Percentiles rank a stretch among this genome's conserved stretches.
These are phyloP conservation scores for Arabidopsis suecica DNA, from an alignment of 345 rosid genomes.

Conservation along the genomic window DNA sequence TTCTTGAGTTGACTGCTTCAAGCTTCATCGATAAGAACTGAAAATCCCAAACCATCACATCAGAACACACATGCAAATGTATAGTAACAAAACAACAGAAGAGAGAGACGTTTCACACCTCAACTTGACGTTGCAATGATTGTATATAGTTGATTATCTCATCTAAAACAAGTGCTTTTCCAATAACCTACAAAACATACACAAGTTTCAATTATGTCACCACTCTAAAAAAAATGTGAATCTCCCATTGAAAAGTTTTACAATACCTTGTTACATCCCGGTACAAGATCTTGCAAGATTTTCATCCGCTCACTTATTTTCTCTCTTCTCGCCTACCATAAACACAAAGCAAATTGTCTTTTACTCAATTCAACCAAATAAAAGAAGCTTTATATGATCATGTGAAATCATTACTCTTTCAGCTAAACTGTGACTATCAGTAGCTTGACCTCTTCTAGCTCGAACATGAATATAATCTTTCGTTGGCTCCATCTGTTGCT, in stretches of 20 bases:
- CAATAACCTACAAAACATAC: constrained; percentile 64
- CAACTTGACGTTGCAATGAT: constrained; percentile 86
- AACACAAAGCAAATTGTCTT: constrained; percentile 20
- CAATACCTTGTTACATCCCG: constrained; percentile 87
- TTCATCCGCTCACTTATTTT: constrained; percentile 94
- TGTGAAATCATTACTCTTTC: constrained; percentile 68
- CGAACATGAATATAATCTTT: constrained; percentile 94
- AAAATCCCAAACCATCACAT: constrained; percentile 12
- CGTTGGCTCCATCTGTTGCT: constrained; percentile 59
- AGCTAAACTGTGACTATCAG: constrained; percentile 96
- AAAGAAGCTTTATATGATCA: constrained; percentile 33
- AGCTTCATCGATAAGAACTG: constrained; percentile 97
- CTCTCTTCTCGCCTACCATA: constrained; percentile 86
- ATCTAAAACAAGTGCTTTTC: constrained; percentile 89
- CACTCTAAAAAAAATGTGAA: constrained; percentile 3
- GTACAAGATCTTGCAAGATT: constrained; percentile 90
- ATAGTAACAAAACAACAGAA: background rate
- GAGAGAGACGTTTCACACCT: constrained; percentile 68
- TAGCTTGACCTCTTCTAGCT: constrained; percentile 97
- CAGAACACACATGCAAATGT: background rate
- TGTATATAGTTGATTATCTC: constrained; percentile 95
- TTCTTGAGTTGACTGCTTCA: constrained; percentile 78
- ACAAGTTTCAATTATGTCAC: background rate
- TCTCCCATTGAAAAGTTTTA: background rate
- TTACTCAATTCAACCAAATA: constrained; percentile 9